Percentiles rank a stretch among this genome's conserved stretches.
Conservation (phyloP, 2,329 filamentous ascomycete genomes). For the Didymella pomorum region DNA sequence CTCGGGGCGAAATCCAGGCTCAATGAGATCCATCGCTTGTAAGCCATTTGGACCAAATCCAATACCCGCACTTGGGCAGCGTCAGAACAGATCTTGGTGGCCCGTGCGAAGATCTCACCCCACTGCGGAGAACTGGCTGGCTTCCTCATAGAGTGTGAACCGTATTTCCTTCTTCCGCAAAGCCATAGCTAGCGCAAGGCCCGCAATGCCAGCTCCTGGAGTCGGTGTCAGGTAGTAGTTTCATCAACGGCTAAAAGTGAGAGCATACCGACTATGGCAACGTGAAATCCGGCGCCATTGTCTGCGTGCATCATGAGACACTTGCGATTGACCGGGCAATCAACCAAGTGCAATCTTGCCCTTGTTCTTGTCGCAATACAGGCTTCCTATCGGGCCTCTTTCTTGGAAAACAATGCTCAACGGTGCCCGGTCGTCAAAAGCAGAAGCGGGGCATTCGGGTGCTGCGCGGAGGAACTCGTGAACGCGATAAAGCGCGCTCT, state of each 20-base stretch:
- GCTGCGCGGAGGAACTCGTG: neutral
- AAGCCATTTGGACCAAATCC: conserved; percentile 54
- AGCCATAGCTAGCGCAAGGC: conserved; percentile 40
- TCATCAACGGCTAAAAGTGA: neutral
- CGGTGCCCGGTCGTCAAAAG: neutral
- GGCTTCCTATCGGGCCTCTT: neutral
- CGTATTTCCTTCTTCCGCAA: conserved; percentile 32
- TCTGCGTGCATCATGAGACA: conserved; percentile 27
- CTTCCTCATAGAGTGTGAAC: conserved; percentile 42
- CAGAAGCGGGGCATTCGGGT: neutral
- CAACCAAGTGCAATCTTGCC: neutral
- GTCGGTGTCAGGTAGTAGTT: neutral
- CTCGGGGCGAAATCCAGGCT: conserved; percentile 47
- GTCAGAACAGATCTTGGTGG: neutral
- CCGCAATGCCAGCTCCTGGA: conserved; percentile 40
- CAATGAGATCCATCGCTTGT: conserved; percentile 54
- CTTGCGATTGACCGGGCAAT: neutral
- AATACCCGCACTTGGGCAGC: conserved; percentile 30
- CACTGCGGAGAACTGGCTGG: conserved; percentile 32
- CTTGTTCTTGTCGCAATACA: neutral
- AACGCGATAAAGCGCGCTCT: neutral
- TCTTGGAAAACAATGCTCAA: neutral
- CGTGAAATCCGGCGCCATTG: neutral
- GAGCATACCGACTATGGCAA: conserved; percentile 8
- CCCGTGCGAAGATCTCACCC: conserved; percentile 16